Conservation (phyloP, 164 flowering plant genomes). For the Tetrastigma voinierianum region DNA sequence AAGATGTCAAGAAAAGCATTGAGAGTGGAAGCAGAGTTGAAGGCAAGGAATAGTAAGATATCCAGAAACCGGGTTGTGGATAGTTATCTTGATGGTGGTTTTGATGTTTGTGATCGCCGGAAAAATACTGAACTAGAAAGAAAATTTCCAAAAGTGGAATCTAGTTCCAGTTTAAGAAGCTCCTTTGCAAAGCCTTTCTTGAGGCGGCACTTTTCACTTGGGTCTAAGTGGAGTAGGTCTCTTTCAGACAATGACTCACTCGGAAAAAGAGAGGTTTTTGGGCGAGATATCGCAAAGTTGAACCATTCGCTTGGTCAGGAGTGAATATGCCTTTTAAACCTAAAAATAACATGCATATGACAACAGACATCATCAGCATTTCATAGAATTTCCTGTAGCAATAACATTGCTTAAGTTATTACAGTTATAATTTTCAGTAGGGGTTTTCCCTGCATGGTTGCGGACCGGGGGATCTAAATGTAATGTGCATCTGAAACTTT, state of each 20-base stretch:
- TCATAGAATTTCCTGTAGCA: not conserved
- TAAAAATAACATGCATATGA: not conserved
- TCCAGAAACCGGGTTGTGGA: slow-evolving; percentile 62
- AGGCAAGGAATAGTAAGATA: slow-evolving; percentile 42
- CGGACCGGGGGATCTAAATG: no score
- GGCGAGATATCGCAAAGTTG: slow-evolving; percentile 56
- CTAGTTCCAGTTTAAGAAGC: slow-evolving; percentile 56
- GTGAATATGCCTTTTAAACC: slow-evolving; percentile 5
- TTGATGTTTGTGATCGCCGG: slow-evolving; percentile 24
- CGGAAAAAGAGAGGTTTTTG: slow-evolving; percentile 71
- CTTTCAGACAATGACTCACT: slow-evolving; percentile 42
- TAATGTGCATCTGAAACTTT: no score
- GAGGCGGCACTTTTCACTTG: slow-evolving; percentile 75
- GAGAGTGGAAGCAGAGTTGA: slow-evolving; percentile 58
- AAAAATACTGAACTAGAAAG: slow-evolving; percentile 33
- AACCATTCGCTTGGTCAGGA: slow-evolving; percentile 14
- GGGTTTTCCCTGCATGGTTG: no score
- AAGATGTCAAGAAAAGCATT: slow-evolving; percentile 51
- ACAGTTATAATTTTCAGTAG: no score
- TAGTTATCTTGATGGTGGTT: slow-evolving; percentile 39
- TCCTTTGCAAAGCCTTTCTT: slow-evolving; percentile 66
- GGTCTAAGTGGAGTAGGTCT: slow-evolving; percentile 48
- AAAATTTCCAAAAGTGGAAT: slow-evolving; percentile 44
- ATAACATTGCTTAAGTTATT: slow-evolving; percentile 3
- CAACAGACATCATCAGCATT: not conserved